These are phyloP conservation scores for Ceratocystis cubensis DNA, from an alignment of 2,329 filamentous ascomycete genomes.

Conservation along the genomic window DNA sequence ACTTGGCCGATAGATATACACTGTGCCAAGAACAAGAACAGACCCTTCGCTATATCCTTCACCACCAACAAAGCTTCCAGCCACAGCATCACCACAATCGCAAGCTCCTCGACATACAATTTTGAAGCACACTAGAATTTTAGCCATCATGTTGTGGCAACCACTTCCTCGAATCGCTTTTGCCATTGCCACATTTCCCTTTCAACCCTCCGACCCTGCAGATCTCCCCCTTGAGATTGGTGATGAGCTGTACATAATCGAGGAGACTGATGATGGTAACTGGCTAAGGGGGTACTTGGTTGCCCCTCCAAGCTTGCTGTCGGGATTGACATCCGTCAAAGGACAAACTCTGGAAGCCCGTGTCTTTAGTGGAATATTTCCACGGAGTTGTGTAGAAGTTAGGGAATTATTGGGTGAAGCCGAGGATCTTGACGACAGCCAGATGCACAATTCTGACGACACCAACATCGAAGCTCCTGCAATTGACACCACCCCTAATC, in stretches of 20 bases:
- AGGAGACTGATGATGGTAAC: constrained; percentile 80
- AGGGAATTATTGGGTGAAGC: constrained; percentile 76
- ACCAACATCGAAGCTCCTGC: neutral
- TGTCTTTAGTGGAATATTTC: constrained; percentile 98
- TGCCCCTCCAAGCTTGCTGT: constrained; percentile 81
- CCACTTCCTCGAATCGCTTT: constrained; percentile 95
- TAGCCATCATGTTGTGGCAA: constrained; percentile 71
- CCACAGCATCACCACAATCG: neutral
- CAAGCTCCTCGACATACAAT: neutral
- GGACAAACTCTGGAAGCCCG: constrained; percentile 89
- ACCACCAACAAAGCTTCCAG: neutral
- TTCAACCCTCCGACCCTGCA: constrained; percentile 70
- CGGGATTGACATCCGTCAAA: constrained; percentile 78
- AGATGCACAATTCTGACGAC: constrained; percentile 25
- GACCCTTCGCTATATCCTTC: neutral
- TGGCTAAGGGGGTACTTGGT: constrained; percentile 96
- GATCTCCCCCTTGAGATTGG: constrained; percentile 95
- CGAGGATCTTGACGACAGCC: constrained; percentile 40
- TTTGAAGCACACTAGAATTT: constrained; percentile 24
- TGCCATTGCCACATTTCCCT: constrained; percentile 90
- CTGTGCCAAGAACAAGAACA: neutral
- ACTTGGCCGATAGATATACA: neutral
- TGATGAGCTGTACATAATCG: constrained; percentile 97
- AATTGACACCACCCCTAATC: neutral
- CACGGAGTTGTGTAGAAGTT: constrained; percentile 85